phyloP scores from a whole-genome alignment of 805 yeast species.

The Metschnikowia henanensis region DNA sequence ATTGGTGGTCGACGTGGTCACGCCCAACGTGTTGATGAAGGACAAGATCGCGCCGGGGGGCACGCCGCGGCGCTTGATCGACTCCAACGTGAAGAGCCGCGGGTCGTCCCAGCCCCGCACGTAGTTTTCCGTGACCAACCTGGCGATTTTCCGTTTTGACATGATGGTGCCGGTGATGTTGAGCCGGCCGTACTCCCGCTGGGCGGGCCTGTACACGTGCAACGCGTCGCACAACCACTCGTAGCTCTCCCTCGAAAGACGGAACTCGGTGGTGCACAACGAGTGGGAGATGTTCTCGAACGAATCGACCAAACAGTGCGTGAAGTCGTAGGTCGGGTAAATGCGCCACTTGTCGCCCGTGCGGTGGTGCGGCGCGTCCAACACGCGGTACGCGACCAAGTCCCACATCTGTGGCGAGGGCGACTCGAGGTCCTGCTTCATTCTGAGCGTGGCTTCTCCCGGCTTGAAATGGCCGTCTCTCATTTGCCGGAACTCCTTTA shows the following conservation, averaged over 20 bases:
- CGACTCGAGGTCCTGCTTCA: conserved; percentile 89
- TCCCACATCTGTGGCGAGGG: conserved; percentile 99
- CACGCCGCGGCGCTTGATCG: conserved; percentile 93
- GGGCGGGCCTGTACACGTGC: conserved; percentile 96
- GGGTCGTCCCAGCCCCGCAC: conserved; percentile 99
- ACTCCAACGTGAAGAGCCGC: conserved; percentile 90
- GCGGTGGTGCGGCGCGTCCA: conserved; percentile 91
- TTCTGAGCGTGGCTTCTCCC: conserved; percentile 93
- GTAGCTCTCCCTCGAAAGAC: conserved; percentile 88
- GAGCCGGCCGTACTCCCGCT: conserved; percentile 96
- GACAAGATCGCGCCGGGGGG: conserved; percentile 98
- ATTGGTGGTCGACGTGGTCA: conserved; percentile 89
- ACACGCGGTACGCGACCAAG: conserved; percentile 92
- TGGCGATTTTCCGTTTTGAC: conserved; percentile 95
- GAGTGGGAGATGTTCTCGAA: conserved; percentile 96
- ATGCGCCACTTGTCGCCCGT: conserved; percentile 98
- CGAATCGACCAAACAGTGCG: conserved; percentile 98
- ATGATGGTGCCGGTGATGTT: conserved; percentile 92
- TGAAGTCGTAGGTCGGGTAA: conserved; percentile 97
- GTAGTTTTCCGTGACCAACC: conserved; percentile 73
- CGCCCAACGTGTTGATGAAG: conserved; percentile 94
- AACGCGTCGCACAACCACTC: conserved; percentile 98
- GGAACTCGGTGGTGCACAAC: conserved; percentile 94
- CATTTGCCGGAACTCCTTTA: conserved; percentile 86
- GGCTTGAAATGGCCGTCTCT: conserved; percentile 83